A percentile compares a stretch with the other conserved stretches of the same genome.
phyloP scores from a whole-genome alignment of 139 green algal species.

The Nannochloris sp. region DNA sequence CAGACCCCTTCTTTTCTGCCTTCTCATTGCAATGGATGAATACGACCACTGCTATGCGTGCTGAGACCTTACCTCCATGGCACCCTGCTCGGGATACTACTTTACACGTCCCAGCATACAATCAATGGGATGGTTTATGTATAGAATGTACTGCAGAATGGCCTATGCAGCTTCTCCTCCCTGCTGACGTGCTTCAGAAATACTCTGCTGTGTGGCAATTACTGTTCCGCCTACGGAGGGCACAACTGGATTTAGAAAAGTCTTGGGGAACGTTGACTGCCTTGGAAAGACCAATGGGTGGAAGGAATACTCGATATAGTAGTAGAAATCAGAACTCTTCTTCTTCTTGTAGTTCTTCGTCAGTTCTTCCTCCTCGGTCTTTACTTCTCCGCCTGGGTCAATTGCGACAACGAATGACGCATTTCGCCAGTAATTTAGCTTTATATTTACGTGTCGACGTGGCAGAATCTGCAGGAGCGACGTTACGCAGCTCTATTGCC shows the following conservation, averaged over 20 bases:
- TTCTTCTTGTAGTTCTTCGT: too few relatives aligned
- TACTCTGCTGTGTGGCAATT: conserved; percentile 80
- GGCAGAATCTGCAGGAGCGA: conserved; percentile 52
- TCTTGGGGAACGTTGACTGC: conserved; percentile 47
- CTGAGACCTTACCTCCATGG: conserved; percentile 8
- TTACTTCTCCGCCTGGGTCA: conserved; percentile 38
- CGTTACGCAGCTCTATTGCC: conserved; percentile 41
- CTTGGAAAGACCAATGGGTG: neutral
- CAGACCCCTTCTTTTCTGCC: conserved; percentile 41
- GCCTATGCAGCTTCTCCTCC: conserved; percentile 82
- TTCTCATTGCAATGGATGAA: conserved; percentile 25
- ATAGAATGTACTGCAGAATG: conserved; percentile 61
- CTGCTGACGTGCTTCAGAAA: conserved; percentile 38
- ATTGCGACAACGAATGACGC: conserved; percentile 68
- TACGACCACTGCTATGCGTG: neutral
- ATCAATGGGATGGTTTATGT: conserved; percentile 71
- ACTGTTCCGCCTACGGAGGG: conserved; percentile 69
- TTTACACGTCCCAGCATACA: conserved; percentile 44
- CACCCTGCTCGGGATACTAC: neutral
- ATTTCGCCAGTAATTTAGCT: conserved; percentile 67
- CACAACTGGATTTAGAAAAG: conserved; percentile 60
- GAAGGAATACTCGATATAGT: too few relatives aligned
- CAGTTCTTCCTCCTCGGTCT: too few relatives aligned
- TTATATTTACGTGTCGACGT: conserved; percentile 64
- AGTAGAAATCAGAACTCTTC: too few relatives aligned